Evolutionary conservation across 441 rosid genomes (phyloP), one percentile per base, ranked within the genome.

Genomic region (Hypseocharis bilobata): DNA sequence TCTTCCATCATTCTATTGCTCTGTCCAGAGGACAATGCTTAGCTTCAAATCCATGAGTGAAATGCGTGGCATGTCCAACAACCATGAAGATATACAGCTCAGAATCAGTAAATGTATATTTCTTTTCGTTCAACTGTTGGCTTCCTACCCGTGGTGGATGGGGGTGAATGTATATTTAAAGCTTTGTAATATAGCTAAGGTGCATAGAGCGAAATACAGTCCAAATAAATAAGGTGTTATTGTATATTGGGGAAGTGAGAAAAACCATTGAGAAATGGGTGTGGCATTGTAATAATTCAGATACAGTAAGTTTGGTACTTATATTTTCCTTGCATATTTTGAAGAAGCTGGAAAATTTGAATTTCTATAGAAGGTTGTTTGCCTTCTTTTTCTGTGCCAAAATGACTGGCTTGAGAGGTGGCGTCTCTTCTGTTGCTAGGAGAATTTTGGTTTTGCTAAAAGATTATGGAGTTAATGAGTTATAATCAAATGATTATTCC

Each of bases 1-100:
- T 90, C 97, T 62, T 83, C 97, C 62, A 83, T 90, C 75, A 82
- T 93, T 66, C 91, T 90, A 52, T 34, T 80, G 1, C 86, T 77
- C 44, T 78, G 81, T 17, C 89, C 85, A 0, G 82, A 76, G 4
- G 74, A 66, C 27, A 71, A 49, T 60, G 66, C 69, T 14, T 61
- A 44, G 60, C 20, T 44, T 3, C 6, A 49, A 13, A 64, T 25
- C n/a, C n/a, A 16, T 0, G 23, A 32, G 23, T 0, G 60, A 55
- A 7, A 60, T 8, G 51, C 0, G 49, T 6, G 14, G 23, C 19
- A 19, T 17, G 4, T 8, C 8, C 27, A 1, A 23, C 6, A 6
- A 13, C 11, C 36, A 7, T 14, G 23, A 20, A 2, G 34, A 42
- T 1, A 19, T 10, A 49, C 29, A 19, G 23, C n/a, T 8, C 19